Evolutionary conservation across 306 rosid genomes (phyloP).

Genomic region (Trifolium fragiferum): DNA sequence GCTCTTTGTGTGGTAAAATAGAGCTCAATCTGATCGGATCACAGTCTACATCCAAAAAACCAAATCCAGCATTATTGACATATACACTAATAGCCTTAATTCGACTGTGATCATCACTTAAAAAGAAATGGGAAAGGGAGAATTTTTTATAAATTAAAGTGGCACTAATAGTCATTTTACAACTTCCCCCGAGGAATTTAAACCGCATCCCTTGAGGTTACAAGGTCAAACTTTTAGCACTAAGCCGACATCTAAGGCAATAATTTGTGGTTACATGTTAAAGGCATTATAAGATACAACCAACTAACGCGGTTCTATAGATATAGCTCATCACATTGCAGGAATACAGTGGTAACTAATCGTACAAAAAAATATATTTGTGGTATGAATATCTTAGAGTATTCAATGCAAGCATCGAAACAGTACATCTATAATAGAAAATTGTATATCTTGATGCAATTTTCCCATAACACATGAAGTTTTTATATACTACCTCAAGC

Average conservation of each 20-base stretch:
- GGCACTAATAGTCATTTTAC: neutral
- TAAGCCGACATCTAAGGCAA: neutral
- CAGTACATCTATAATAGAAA: conserved; percentile 24
- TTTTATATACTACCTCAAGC: conserved; percentile 57
- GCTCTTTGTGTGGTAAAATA: conserved; percentile 3
- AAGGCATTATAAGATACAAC: conserved; percentile 24
- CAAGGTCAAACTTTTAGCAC: too few relatives aligned
- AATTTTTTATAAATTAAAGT: neutral
- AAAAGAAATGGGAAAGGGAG: neutral
- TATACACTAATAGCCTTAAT: neutral
- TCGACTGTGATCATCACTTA: neutral
- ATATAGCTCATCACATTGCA: neutral
- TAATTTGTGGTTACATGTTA: neutral
- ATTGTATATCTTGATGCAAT: conserved; percentile 5
- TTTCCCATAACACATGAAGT: conserved; percentile 13
- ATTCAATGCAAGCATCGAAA: conserved; percentile 26
- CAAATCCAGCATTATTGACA: neutral
- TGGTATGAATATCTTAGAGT: neutral
- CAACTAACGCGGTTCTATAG: neutral
- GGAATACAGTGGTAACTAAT: neutral
- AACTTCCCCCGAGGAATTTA: neutral
- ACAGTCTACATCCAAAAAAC: neutral
- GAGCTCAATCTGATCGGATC: neutral
- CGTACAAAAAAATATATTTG: neutral
- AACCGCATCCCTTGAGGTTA: neutral